Conservation (phyloP, 306 rosid species). For the Hylodesmum podocarpum region DNA sequence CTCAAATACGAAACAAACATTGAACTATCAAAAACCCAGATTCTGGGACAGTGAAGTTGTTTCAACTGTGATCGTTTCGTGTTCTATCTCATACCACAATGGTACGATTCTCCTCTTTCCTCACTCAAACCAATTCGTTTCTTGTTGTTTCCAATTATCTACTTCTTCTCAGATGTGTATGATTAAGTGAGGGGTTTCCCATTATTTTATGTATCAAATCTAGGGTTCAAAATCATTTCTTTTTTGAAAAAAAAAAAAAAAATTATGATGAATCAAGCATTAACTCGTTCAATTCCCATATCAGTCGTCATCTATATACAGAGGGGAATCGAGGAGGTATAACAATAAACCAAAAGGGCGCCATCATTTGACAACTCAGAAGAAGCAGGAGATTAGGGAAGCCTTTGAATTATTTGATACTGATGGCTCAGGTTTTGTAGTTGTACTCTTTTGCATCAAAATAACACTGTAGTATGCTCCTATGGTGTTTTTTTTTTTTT, state of each 20-base stretch:
- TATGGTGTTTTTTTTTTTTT: background rate
- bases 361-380: slow-evolving; percentile 62
- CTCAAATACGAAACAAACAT: background rate
- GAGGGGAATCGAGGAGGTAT: slow-evolving; percentile 62
- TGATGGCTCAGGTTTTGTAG: slow-evolving; percentile 85
- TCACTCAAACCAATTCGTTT: background rate
- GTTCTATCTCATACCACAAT: background rate
- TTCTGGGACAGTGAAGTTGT: background rate
- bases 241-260: background rate
- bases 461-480: background rate
- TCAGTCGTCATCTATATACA: slow-evolving; percentile 63
- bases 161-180: background rate
- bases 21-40: background rate
- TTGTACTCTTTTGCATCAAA: background rate
- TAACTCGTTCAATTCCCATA: slow-evolving; percentile 14
- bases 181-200: background rate
- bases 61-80: background rate
- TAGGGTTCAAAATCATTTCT: background rate
- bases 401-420: slow-evolving; percentile 93
- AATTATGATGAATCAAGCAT: background rate
- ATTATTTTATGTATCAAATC: background rate
- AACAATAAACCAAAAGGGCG: slow-evolving; percentile 59
- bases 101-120: background rate
- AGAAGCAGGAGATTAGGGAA: slow-evolving; percentile 86
- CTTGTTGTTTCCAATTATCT: background rate